Conservation (phyloP, 176 grass and related monocot genomes). For the Aegilops longissima region DNA sequence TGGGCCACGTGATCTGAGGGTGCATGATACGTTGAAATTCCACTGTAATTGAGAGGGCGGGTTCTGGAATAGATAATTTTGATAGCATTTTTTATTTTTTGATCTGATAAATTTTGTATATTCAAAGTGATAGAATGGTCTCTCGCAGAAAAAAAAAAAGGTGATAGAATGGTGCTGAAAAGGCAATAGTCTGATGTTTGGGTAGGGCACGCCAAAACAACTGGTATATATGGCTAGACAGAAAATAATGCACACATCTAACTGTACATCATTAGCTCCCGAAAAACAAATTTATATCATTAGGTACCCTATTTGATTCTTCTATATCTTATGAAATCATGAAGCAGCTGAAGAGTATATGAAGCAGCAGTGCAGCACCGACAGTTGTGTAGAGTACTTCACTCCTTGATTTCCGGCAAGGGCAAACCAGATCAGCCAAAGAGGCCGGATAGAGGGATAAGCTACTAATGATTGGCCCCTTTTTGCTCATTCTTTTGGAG, state of each 20-base stretch:
- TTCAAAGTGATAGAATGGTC: too few species aligned
- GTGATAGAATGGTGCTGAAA: too few species aligned
- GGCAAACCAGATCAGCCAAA: conserved; percentile 24
- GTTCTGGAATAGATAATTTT: not conserved
- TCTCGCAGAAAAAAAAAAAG: too few species aligned
- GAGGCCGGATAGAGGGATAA: conserved; percentile 21
- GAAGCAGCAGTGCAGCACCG: not conserved
- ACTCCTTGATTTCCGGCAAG: conserved; percentile 19
- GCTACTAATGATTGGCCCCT: conserved; percentile 34
- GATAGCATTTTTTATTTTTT: too few species aligned
- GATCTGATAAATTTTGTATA: too few species aligned
- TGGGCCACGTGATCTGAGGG: not conserved
- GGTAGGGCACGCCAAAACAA: too few species aligned
- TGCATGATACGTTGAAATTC: not conserved
- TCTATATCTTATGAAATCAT: not conserved
- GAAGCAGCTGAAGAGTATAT: not conserved
- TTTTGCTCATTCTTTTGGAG: conserved; percentile 26
- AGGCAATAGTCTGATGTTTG: too few species aligned
- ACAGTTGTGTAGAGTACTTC: not conserved
- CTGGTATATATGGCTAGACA: not conserved
- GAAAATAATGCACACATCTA: not conserved
- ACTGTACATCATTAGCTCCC: not conserved
- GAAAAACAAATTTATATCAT: too few species aligned
- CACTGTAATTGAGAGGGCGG: not conserved
- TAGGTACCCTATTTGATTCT: not conserved